Percentiles rank a stretch among this genome's conserved stretches.
phyloP scores from a whole-genome alignment of 805 yeast genomes.

The Candida suzukii region DNA sequence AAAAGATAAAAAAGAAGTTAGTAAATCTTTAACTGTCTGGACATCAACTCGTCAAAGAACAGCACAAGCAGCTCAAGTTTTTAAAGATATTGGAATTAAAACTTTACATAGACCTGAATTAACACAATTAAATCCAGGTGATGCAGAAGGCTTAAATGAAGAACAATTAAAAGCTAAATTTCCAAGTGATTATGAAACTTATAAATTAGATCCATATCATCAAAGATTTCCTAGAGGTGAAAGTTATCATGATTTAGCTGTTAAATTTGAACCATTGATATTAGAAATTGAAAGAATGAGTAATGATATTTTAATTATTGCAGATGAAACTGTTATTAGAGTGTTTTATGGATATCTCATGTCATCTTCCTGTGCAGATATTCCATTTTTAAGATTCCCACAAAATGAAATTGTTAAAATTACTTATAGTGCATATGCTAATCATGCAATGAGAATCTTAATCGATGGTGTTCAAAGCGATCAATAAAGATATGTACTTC shows the following conservation, averaged over 20 bases:
- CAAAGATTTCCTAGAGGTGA: constrained; percentile 89
- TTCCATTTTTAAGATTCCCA: constrained; percentile 73
- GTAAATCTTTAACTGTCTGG: constrained; percentile 67
- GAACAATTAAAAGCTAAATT: constrained; percentile 51
- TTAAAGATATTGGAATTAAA: constrained; percentile 53
- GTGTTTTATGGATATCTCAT: constrained; percentile 91
- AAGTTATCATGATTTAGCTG: constrained; percentile 92
- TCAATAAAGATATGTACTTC: background rate
- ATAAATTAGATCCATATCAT: constrained; percentile 78
- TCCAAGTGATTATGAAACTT: constrained; percentile 66
- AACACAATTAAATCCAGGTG: constrained; percentile 86
- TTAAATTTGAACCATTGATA: constrained; percentile 86
- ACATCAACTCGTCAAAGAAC: constrained; percentile 88
- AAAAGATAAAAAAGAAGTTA: constrained; percentile 15
- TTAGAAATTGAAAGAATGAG: constrained; percentile 91
- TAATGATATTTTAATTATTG: constrained; percentile 82
- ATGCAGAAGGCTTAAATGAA: constrained; percentile 60
- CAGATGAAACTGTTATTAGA: constrained; percentile 84
- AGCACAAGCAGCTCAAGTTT: constrained; percentile 66
- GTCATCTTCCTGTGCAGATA: constrained; percentile 84
- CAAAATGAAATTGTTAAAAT: constrained; percentile 82
- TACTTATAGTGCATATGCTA: constrained; percentile 78
- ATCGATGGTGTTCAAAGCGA: constrained; percentile 23
- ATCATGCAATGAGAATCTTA: constrained; percentile 49
- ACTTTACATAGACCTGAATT: constrained; percentile 75